Conservation (phyloP, 129 eudicot species). For the Escallonia rubra region DNA sequence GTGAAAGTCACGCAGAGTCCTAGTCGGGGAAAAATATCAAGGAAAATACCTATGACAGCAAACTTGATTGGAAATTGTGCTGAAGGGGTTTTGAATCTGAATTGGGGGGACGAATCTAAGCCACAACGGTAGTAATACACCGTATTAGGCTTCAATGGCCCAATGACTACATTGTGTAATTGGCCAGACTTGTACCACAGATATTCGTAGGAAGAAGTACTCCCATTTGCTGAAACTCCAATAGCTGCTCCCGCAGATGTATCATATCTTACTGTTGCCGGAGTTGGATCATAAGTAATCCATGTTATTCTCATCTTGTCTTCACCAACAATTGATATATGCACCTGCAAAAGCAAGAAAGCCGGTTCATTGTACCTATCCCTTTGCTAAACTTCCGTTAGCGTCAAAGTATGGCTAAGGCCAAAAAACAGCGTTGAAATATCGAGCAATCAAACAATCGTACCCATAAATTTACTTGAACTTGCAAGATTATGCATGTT, state of each 20-base stretch:
- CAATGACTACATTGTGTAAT: constrained; percentile 53
- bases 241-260: constrained; percentile 34
- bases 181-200: constrained; percentile 42
- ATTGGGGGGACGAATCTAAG: not conserved
- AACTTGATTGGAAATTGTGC: constrained; percentile 31
- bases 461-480: too few relatives aligned
- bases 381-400: too few relatives aligned
- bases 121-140: constrained; percentile 58
- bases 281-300: too few relatives aligned
- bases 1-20: too few relatives aligned
- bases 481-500: too few relatives aligned
- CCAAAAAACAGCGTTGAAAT: too few relatives aligned
- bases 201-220: constrained; percentile 35
- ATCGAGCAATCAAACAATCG: too few relatives aligned
- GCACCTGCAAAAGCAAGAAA: constrained; percentile 34
- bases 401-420: too few relatives aligned
- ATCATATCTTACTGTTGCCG: constrained; percentile 25
- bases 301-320: constrained; percentile 63
- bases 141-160: constrained; percentile 52
- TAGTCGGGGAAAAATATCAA: too few relatives aligned
- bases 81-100: too few relatives aligned
- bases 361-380: not conserved
- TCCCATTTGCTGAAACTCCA: constrained; percentile 39
- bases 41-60: too few relatives aligned
- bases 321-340: constrained; percentile 47